These are phyloP conservation scores for Apiotrichum sp. DNA, from an alignment of 1,284 basidiomycete species.

Conservation along the genomic window DNA sequence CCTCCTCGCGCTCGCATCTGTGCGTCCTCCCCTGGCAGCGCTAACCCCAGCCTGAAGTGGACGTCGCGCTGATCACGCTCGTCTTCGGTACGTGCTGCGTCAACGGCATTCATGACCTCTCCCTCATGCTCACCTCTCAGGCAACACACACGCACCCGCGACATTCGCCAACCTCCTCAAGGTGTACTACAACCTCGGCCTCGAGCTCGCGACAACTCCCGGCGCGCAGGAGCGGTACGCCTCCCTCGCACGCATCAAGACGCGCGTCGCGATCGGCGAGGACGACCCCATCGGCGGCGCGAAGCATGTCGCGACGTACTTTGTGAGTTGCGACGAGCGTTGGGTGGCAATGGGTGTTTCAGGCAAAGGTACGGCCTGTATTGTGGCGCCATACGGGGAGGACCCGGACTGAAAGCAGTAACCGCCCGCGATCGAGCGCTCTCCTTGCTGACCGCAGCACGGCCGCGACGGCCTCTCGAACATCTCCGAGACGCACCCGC, in stretches of 20 bases:
- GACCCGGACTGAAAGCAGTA: too few relatives aligned
- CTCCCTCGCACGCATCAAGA: constrained; percentile 47
- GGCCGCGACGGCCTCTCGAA: constrained; percentile 73
- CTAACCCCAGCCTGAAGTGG: constrained; percentile 57
- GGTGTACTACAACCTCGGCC: constrained; percentile 63
- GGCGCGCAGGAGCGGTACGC: constrained; percentile 58
- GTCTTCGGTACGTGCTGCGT: constrained; percentile 62
- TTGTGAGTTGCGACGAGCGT: constrained; percentile 46
- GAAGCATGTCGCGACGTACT: constrained; percentile 75
- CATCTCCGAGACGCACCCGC: constrained; percentile 66
- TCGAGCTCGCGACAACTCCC: constrained; percentile 60
- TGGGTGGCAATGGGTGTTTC: neutral
- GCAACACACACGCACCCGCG: constrained; percentile 60
- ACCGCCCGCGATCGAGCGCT: too few relatives aligned
- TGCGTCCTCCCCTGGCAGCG: constrained; percentile 16
- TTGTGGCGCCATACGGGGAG: too few relatives aligned
- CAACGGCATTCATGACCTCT: too few relatives aligned
- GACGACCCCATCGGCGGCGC: constrained; percentile 69
- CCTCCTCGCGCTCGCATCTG: constrained; percentile 38
- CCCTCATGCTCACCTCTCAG: constrained; percentile 38
- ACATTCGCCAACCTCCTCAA: constrained; percentile 64
- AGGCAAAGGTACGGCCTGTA: neutral
- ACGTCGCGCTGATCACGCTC: constrained; percentile 60
- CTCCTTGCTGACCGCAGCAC: constrained; percentile 35
- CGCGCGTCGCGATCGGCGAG: constrained; percentile 63